Percentiles rank a stretch among this genome's conserved stretches.
Conservation (phyloP, 2,329 filamentous ascomycete genomes). For the Camptophora hylomeconis region DNA sequence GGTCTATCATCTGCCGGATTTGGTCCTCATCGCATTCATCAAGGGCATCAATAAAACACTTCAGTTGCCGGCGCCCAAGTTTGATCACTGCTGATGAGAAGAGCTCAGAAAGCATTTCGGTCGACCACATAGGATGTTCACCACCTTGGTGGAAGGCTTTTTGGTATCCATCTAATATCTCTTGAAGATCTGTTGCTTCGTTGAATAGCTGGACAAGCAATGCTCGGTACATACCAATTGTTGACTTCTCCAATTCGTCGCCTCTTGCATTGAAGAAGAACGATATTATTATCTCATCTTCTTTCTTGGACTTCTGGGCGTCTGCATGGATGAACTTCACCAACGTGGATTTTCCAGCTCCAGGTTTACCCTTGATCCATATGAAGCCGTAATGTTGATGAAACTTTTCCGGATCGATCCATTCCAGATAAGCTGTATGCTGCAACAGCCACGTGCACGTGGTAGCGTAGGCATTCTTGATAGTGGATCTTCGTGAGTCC, state of each 20-base stretch:
- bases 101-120: too few species aligned
- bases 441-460: conserved; percentile 33
- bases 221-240: conserved; percentile 38
- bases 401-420: conserved; percentile 22
- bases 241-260: conserved; percentile 28
- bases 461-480: conserved; percentile 19
- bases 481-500: conserved; percentile 21
- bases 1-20: conserved; percentile 25
- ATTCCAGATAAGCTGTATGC: conserved; percentile 23
- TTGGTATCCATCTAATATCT: too few species aligned
- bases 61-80: too few species aligned
- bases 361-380: conserved; percentile 29
- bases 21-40: conserved; percentile 32
- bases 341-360: conserved; percentile 25
- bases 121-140: too few species aligned
- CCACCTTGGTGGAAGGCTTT: too few species aligned
- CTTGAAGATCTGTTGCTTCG: conserved; percentile 22
- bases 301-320: conserved; percentile 4
- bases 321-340: conserved; percentile 33
- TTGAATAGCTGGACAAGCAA: conserved; percentile 4
- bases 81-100: too few species aligned
- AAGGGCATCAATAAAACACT: conserved; percentile 34
- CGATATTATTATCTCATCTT: conserved; percentile 20
- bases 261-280: conserved; percentile 41
- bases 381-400: conserved; percentile 19